These are phyloP conservation scores for Carex arenaria DNA, from an alignment of 202 grass and related monocot genomes.

Conservation along the genomic window DNA sequence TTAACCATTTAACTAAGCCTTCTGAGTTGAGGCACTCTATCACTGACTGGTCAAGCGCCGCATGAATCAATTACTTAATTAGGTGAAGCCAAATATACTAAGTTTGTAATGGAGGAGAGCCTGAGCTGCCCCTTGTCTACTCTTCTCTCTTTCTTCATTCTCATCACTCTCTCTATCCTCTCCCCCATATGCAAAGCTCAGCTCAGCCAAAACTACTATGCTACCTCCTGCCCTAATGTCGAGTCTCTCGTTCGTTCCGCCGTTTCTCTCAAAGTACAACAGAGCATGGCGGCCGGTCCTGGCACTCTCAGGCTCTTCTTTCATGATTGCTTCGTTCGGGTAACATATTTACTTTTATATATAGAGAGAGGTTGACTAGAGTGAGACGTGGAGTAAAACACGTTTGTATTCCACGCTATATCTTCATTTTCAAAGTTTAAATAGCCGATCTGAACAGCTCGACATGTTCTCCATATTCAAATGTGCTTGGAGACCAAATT, in stretches of 20 bases:
- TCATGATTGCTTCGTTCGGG: conserved; percentile 90
- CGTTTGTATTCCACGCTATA: too few species aligned
- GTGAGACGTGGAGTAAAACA: too few species aligned
- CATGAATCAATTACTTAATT: too few species aligned
- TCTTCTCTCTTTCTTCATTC: neutral
- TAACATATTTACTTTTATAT: neutral
- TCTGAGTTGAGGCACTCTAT: too few species aligned
- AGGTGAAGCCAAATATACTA: too few species aligned
- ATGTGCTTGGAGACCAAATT: too few species aligned
- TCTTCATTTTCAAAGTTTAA: too few species aligned
- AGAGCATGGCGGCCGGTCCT: conserved; percentile 70
- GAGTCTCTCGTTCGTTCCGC: conserved; percentile 56
- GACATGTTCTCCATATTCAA: too few species aligned
- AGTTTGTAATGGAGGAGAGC: neutral
- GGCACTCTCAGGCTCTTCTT: conserved; percentile 87
- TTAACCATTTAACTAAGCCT: too few species aligned
- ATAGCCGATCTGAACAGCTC: too few species aligned
- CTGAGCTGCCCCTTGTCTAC: neutral
- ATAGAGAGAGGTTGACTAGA: too few species aligned
- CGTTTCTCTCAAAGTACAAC: conserved; percentile 47
- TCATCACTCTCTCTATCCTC: neutral
- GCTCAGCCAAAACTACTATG: conserved; percentile 65
- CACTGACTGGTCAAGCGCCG: too few species aligned
- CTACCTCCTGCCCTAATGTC: conserved; percentile 48
- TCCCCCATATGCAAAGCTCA: conserved; percentile 27